Evolutionary conservation across 805 yeast genomes (phyloP).

Genomic region (Debaryomyces castellii): DNA sequence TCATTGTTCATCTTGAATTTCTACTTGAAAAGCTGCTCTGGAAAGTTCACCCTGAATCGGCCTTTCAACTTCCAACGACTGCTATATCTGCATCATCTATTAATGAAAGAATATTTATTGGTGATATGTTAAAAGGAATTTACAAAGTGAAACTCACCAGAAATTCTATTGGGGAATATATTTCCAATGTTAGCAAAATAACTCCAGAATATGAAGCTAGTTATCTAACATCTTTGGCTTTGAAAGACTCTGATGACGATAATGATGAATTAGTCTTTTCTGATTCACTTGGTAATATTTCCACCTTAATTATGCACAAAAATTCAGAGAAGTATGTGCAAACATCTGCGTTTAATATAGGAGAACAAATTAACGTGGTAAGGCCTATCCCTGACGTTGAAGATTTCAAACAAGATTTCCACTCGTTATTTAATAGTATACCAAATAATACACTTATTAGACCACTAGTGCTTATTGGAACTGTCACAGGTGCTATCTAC

Average conservation of each 20-base stretch:
- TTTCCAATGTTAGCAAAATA: slow-evolving; percentile 2
- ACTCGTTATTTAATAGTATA: background rate
- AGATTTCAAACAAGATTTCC: background rate
- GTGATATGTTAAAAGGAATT: slow-evolving; percentile 19
- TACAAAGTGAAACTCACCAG: background rate
- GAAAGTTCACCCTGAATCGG: slow-evolving; percentile 10
- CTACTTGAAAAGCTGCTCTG: slow-evolving; percentile 4
- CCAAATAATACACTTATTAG: background rate
- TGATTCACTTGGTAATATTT: slow-evolving; percentile 31
- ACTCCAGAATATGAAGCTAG: slow-evolving; percentile 6
- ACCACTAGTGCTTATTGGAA: slow-evolving; percentile 21
- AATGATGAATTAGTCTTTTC: slow-evolving; percentile 14
- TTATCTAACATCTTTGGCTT: slow-evolving; percentile 14
- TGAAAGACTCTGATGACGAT: background rate
- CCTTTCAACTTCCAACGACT: slow-evolving; percentile 9
- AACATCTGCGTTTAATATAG: slow-evolving; percentile 20
- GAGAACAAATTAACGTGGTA: slow-evolving; percentile 29
- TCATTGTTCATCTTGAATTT: slow-evolving; percentile 6
- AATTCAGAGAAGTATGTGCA: slow-evolving; percentile 8
- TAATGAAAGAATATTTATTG: slow-evolving; percentile 8
- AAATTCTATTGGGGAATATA: background rate
- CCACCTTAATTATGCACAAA: slow-evolving; percentile 6
- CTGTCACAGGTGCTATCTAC: slow-evolving; percentile 29
- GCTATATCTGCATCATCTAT: slow-evolving; percentile 6
- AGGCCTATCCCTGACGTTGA: slow-evolving; percentile 2